Evolutionary conservation across 352 stramenopile genomes (phyloP).

Genomic region (Pythium rhizo-oryzae): DNA sequence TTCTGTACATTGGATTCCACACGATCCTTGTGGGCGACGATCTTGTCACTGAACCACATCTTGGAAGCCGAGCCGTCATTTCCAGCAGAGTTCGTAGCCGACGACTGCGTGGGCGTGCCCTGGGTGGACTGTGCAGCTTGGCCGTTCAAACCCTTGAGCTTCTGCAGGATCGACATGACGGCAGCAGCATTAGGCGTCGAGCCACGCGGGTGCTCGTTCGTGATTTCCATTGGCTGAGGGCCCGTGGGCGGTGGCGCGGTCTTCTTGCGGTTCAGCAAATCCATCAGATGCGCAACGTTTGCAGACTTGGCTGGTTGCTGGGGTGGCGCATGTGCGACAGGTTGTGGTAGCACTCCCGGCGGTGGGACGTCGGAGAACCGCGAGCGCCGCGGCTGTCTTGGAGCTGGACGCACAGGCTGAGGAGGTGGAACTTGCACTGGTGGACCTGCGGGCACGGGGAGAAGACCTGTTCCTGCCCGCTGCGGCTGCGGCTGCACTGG

Average conservation of each 20-base stretch:
- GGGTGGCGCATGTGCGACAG: slow-evolving; percentile 24
- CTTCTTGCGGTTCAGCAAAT: slow-evolving; percentile 80
- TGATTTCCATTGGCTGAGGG: slow-evolving; percentile 43
- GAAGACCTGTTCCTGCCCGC: slow-evolving; percentile 17
- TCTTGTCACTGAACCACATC: slow-evolving; percentile 88
- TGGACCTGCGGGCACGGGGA: slow-evolving; percentile 12
- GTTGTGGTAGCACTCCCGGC: slow-evolving; percentile 19
- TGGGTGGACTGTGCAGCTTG: slow-evolving; percentile 19
- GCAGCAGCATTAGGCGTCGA: slow-evolving; percentile 60
- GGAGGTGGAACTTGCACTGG: background rate
- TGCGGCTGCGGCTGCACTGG: background rate
- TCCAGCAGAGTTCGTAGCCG: slow-evolving; percentile 12
- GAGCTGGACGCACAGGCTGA: slow-evolving; percentile 18
- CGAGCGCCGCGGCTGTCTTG: slow-evolving; percentile 38
- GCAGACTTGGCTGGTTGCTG: slow-evolving; percentile 47
- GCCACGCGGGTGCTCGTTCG: slow-evolving; percentile 48
- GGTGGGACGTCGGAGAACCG: slow-evolving; percentile 34
- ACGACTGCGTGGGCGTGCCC: slow-evolving; percentile 12
- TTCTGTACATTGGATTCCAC: slow-evolving; percentile 88
- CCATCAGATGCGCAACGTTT: slow-evolving; percentile 83
- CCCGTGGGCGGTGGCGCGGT: slow-evolving; percentile 5
- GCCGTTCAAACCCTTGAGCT: slow-evolving; percentile 65
- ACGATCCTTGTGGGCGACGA: slow-evolving; percentile 80
- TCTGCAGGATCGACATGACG: slow-evolving; percentile 88
- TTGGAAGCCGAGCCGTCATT: slow-evolving; percentile 45